phyloP scores from a whole-genome alignment of 75 land plant genomes.

The Pinus tabuliformis region DNA sequence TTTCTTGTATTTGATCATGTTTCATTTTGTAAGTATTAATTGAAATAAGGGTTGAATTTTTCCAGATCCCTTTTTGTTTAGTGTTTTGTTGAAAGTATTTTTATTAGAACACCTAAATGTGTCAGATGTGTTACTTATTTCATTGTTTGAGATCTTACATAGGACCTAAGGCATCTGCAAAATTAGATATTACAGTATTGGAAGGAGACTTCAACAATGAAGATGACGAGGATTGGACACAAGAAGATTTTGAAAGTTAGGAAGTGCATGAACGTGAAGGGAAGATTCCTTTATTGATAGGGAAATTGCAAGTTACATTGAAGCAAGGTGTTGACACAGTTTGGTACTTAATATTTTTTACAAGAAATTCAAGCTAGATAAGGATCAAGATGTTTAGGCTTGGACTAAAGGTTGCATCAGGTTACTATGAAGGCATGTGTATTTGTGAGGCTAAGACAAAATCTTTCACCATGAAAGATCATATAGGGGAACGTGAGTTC shows the following conservation, averaged over 20 bases:
- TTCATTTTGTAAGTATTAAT: no score
- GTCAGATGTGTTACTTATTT: no score
- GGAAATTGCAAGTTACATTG: conserved; percentile 70
- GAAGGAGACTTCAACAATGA: conserved; percentile 93
- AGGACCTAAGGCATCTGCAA: conserved; percentile 71
- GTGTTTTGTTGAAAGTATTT: no score
- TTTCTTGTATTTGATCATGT: no score
- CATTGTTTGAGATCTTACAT: background rate
- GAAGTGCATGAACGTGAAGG: conserved; percentile 91
- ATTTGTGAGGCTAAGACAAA: conserved; percentile 91
- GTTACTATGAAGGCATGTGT: conserved; percentile 70
- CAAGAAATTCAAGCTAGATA: conserved; percentile 98
- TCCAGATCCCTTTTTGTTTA: no score
- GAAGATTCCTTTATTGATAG: conserved; percentile 84
- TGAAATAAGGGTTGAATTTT: no score
- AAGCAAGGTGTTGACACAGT: conserved; percentile 89
- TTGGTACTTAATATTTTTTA: conserved; percentile 78
- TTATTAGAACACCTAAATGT: no score
- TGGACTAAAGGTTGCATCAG: conserved; percentile 74
- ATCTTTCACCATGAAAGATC: conserved; percentile 94
- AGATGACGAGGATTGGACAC: conserved; percentile 81
- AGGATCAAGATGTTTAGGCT: conserved; percentile 91
- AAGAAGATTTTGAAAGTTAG: conserved; percentile 82
- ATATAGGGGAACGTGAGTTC: conserved; percentile 88
- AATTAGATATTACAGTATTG: conserved; percentile 81